Evolutionary conservation across 2,329 filamentous ascomycete genomes (phyloP).

Genomic region (Aspergillus fijiensis): DNA sequence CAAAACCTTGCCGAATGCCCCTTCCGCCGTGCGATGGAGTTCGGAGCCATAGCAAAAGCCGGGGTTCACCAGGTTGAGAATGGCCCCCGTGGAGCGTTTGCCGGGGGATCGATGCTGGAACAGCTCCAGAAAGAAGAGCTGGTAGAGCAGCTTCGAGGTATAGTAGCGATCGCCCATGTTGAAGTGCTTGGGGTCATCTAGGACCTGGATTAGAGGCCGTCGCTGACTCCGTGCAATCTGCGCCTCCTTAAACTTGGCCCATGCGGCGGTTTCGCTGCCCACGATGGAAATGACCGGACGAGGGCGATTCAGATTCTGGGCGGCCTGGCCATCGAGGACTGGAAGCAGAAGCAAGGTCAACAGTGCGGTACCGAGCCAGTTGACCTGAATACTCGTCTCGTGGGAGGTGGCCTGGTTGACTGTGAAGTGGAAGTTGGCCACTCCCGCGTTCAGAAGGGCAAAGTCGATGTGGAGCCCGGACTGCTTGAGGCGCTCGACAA

Average conservation of each 20-base stretch:
- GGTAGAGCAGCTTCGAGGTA: conserved; percentile 13
- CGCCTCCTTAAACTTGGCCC: conserved; percentile 22
- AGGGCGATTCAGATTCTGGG: conserved; percentile 11
- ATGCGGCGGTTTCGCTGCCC: conserved; percentile 22
- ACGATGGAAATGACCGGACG: conserved; percentile 23
- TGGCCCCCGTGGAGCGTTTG: neutral
- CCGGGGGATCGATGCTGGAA: neutral
- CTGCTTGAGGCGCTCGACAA: neutral
- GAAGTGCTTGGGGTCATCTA: conserved; percentile 16
- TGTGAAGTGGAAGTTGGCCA: conserved; percentile 17
- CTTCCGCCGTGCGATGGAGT: conserved; percentile 7
- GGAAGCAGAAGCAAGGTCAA: conserved; percentile 25
- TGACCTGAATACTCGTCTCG: conserved; percentile 29
- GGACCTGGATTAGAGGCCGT: conserved; percentile 9
- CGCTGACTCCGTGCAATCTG: conserved; percentile 4
- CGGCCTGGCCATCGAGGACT: conserved; percentile 10
- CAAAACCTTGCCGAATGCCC: conserved; percentile 4
- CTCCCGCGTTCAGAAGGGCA: conserved; percentile 42
- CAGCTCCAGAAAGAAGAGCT: conserved; percentile 12
- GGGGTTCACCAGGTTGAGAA: conserved; percentile 26
- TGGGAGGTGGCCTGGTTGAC: conserved; percentile 16
- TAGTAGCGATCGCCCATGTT: conserved; percentile 16
- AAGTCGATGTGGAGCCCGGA: conserved; percentile 3
- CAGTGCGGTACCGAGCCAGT: conserved; percentile 28
- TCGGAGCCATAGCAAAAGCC: conserved; percentile 22